These are phyloP conservation scores for Sugiyamaella sp. DNA, from an alignment of 1,139 yeast genomes.

Conservation along the genomic window DNA sequence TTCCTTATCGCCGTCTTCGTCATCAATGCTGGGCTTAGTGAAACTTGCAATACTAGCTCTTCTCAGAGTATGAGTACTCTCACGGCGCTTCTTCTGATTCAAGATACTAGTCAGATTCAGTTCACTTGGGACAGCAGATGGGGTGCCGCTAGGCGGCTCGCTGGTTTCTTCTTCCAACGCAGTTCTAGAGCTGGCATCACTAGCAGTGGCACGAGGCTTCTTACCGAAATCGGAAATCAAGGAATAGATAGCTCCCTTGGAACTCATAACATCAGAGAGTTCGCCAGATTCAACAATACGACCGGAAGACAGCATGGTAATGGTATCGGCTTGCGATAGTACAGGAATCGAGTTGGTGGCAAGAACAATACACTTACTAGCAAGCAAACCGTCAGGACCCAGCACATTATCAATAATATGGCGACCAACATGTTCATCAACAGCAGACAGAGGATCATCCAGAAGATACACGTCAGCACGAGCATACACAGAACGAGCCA, in stretches of 20 bases:
- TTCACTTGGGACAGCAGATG: slow-evolving; percentile 23
- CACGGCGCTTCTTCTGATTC: slow-evolving; percentile 34
- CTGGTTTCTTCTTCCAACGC: slow-evolving; percentile 23
- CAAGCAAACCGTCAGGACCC: slow-evolving; percentile 79
- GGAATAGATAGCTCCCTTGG: slow-evolving; percentile 57
- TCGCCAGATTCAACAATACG: slow-evolving; percentile 77
- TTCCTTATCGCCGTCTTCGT: slow-evolving; percentile 36
- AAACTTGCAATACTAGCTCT: slow-evolving; percentile 72
- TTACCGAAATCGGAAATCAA: slow-evolving; percentile 79
- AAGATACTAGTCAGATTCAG: slow-evolving; percentile 5
- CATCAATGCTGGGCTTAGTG: slow-evolving; percentile 42
- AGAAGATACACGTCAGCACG: slow-evolving; percentile 88
- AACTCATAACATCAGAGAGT: slow-evolving; percentile 59
- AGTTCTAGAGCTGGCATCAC: slow-evolving; percentile 25
- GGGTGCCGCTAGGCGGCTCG: slow-evolving; percentile 13
- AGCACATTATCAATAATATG: slow-evolving; percentile 78
- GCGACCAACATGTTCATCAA: slow-evolving; percentile 91
- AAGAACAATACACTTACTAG: slow-evolving; percentile 73
- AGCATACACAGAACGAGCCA: slow-evolving; percentile 95
- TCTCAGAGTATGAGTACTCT: slow-evolving; percentile 54
- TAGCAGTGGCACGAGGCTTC: slow-evolving; percentile 36
- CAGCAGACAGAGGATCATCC: slow-evolving; percentile 94
- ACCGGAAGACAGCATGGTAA: slow-evolving; percentile 76
- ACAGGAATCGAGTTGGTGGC: slow-evolving; percentile 92
- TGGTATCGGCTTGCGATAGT: slow-evolving; percentile 71